Percentiles rank a stretch among this genome's conserved stretches.
These are phyloP conservation scores for Aureobasidium namibiae DNA, from an alignment of 2,329 filamentous ascomycete species.

Conservation along the genomic window DNA sequence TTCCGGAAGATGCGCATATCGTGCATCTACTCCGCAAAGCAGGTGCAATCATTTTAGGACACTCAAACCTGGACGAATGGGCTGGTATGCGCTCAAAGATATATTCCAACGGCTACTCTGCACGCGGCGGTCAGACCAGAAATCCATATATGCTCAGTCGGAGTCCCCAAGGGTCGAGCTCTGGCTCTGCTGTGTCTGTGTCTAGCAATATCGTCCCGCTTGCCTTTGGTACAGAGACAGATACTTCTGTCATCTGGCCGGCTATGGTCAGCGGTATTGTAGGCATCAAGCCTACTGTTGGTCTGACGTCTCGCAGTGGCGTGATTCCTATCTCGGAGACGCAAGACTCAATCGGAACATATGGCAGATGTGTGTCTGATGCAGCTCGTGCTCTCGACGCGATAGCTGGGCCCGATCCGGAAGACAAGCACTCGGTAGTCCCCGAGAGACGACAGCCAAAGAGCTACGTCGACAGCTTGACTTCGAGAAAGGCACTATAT, in stretches of 20 bases:
- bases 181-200: constrained; percentile 15
- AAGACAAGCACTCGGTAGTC: constrained; percentile 9
- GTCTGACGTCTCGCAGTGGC: constrained; percentile 14
- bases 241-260: constrained; percentile 19
- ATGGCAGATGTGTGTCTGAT: constrained; percentile 15
- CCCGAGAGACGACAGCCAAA: constrained; percentile 9
- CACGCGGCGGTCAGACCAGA: constrained; percentile 15
- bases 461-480: constrained; percentile 45
- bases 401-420: constrained; percentile 13
- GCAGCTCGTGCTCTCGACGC: constrained; percentile 13
- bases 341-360: constrained; percentile 15
- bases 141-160: constrained; percentile 13
- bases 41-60: constrained; percentile 16
- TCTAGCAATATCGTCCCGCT: constrained; percentile 13
- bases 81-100: constrained; percentile 13
- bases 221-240: constrained; percentile 16
- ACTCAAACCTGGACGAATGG: constrained; percentile 17
- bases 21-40: constrained; percentile 15
- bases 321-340: constrained; percentile 16
- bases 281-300: constrained; percentile 17
- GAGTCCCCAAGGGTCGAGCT: constrained; percentile 13
- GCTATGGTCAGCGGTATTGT: constrained; percentile 15
- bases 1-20: constrained; percentile 14
- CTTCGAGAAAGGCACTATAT: constrained; percentile 41
- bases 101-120: constrained; percentile 15